Evolutionary conservation across 1,284 basidiomycete species (phyloP).

Genomic region (Schizophyllum commune): DNA sequence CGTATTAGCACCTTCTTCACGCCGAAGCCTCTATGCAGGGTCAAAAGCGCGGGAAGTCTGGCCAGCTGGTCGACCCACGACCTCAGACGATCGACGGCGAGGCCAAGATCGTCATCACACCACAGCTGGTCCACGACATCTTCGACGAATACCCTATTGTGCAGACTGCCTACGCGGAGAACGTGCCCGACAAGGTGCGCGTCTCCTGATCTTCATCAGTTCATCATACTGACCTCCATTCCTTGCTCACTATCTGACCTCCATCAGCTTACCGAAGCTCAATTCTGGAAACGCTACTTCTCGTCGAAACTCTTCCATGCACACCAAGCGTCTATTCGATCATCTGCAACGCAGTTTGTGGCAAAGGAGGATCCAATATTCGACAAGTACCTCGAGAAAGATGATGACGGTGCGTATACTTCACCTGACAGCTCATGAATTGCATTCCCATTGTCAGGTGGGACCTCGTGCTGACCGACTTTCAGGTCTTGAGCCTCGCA

Average conservation of each 20-base stretch:
- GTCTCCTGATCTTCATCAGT: slow-evolving; percentile 7
- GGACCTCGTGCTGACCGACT: background rate
- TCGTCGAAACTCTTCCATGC: slow-evolving; percentile 92
- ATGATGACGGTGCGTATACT: slow-evolving; percentile 74
- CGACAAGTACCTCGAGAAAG: slow-evolving; percentile 90
- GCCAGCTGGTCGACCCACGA: slow-evolving; percentile 84
- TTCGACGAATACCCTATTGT: slow-evolving; percentile 98
- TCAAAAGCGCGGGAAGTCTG: slow-evolving; percentile 79
- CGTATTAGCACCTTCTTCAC: slow-evolving; percentile 54
- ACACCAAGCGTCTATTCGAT: slow-evolving; percentile 88
- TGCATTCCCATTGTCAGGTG: too few species aligned
- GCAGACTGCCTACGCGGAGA: slow-evolving; percentile 85
- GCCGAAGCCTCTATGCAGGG: slow-evolving; percentile 63
- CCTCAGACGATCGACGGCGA: slow-evolving; percentile 78
- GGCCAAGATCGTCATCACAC: slow-evolving; percentile 87
- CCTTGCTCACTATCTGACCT: slow-evolving; percentile 9
- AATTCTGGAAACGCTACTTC: slow-evolving; percentile 98
- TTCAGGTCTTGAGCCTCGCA: slow-evolving; percentile 77
- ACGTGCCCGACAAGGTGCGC: slow-evolving; percentile 78
- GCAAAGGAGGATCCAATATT: slow-evolving; percentile 92
- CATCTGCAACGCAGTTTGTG: slow-evolving; percentile 75
- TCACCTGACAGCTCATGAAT: too few species aligned
- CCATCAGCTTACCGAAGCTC: slow-evolving; percentile 73
- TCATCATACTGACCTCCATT: slow-evolving; percentile 5
- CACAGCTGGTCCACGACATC: slow-evolving; percentile 89